Percentiles rank a stretch among this genome's conserved stretches.
These are phyloP conservation scores for Diaporthe ampelina DNA, from an alignment of 2,329 filamentous ascomycete species.

Conservation along the genomic window DNA sequence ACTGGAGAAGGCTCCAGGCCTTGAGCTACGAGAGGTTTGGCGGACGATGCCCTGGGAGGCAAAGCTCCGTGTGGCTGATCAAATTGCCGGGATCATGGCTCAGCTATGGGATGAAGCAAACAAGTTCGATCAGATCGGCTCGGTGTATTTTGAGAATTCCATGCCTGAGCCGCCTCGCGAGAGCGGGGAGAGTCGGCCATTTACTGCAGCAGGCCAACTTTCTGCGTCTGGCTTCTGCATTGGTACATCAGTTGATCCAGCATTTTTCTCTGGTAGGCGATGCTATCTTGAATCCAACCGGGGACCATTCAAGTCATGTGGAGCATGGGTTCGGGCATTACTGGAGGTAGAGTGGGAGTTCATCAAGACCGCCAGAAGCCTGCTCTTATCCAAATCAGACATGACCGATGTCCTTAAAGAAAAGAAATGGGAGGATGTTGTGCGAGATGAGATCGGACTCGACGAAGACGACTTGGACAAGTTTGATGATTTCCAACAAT, in stretches of 20 bases:
- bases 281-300: not conserved
- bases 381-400: not conserved
- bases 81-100: not conserved
- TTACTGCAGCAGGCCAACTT: not conserved
- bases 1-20: not conserved
- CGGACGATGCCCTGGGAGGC: not conserved
- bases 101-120: not conserved
- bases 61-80: not conserved
- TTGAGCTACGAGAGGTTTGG: not conserved
- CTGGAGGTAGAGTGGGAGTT: not conserved
- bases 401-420: not conserved
- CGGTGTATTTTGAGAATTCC: not conserved
- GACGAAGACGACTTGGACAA: not conserved
- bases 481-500: not conserved
- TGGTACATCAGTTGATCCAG: not conserved
- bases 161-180: not conserved
- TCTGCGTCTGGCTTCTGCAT: not conserved
- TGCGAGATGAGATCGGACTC: not conserved
- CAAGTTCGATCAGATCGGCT: slow-evolving; percentile 1
- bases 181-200: not conserved
- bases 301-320: not conserved
- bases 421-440: not conserved
- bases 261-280: not conserved
- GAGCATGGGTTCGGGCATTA: not conserved
- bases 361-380: not conserved